phyloP scores from a whole-genome alignment of 2,329 filamentous ascomycete species.

The Diaporthe helianthi region DNA sequence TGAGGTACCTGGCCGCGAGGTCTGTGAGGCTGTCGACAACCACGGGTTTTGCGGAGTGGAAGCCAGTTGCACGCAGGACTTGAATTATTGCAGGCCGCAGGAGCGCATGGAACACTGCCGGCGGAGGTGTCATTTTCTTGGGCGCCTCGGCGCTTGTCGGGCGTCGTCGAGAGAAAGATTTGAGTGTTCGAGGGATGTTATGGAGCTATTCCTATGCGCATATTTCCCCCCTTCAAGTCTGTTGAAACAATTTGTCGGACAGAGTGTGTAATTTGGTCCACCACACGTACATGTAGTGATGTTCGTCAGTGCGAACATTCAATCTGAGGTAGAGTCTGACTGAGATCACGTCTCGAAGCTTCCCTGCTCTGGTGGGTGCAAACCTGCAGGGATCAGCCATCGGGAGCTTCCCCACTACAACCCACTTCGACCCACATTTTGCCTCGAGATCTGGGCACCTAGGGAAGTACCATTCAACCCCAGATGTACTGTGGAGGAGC shows the following conservation, averaged over 20 bases:
- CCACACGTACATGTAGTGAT: neutral
- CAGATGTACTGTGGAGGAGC: slow-evolving; percentile 1
- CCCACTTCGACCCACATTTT: neutral
- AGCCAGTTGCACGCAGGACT: slow-evolving; percentile 89
- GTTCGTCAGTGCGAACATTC: neutral
- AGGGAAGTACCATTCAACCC: slow-evolving; percentile 15
- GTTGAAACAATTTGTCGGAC: neutral
- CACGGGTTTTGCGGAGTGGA: slow-evolving; percentile 80
- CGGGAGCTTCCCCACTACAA: neutral
- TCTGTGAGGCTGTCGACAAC: slow-evolving; percentile 90
- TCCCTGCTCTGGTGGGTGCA: slow-evolving; percentile 1
- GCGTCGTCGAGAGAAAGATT: neutral
- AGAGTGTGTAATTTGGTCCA: neutral
- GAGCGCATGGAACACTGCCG: slow-evolving; percentile 72
- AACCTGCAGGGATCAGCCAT: neutral
- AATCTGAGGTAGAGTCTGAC: neutral
- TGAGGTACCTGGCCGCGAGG: slow-evolving; percentile 81
- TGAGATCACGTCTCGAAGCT: neutral
- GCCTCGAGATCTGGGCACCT: neutral
- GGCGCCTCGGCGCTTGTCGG: neutral
- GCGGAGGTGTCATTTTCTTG: slow-evolving; percentile 52
- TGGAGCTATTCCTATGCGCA: neutral
- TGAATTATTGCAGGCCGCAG: slow-evolving; percentile 88
- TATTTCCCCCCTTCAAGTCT: neutral
- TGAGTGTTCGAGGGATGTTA: neutral